Percentiles rank a stretch among this genome's conserved stretches.
These are phyloP conservation scores for Ophiostoma ulmi DNA, from an alignment of 2,329 filamentous ascomycete species.

Conservation along the genomic window DNA sequence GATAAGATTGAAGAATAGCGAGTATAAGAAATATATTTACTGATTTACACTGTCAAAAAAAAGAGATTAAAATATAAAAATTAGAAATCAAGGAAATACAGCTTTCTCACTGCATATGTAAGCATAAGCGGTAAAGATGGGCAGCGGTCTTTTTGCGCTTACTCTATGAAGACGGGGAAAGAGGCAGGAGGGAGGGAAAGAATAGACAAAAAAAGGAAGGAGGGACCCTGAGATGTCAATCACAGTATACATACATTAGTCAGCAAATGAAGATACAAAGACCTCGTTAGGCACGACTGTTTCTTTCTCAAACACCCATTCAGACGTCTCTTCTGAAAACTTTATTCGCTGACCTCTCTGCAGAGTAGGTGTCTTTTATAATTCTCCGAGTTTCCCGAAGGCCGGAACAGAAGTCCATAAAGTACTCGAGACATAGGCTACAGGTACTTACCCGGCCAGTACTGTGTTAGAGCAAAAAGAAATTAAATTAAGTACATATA, in stretches of 20 bases:
- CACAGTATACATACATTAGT: neutral
- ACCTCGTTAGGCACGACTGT: neutral
- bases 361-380: too few species aligned
- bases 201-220: neutral
- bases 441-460: neutral
- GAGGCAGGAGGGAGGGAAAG: neutral
- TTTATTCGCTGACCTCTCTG: too few species aligned
- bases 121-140: neutral
- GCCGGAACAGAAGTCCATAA: neutral
- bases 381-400: neutral
- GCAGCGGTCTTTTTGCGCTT: neutral
- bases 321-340: neutral
- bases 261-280: neutral
- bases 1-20: neutral
- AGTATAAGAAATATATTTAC: neutral
- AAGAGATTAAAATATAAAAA: neutral
- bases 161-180: too few species aligned
- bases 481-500: neutral
- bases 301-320: neutral
- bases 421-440: too few species aligned
- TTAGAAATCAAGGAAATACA: neutral
- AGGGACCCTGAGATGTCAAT: neutral
- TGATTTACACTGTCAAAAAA: neutral
- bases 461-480: neutral
- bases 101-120: neutral